Base-by-base conservation (phyloP, 345 rosid species). In the Populus nigra region DNA sequence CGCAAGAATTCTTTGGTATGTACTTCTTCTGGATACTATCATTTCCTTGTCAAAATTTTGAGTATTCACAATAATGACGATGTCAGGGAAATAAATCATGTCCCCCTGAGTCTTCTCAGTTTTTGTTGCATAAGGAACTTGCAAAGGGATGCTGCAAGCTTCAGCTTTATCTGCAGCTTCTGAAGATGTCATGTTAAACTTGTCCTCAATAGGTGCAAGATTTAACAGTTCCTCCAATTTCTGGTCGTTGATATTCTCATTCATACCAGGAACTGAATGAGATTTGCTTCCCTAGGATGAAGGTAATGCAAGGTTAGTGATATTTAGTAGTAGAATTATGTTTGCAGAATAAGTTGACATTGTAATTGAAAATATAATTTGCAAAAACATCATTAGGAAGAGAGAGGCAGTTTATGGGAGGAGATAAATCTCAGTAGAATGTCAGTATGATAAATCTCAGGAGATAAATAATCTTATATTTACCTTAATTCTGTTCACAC, bases 11-110 rank as follows among this genome's bases (percentile, higher is more conserved):
- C 84, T 93, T 67, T 91, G 91, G 76, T 96, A 92, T 23, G 95
- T 86, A 76, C 91, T 84, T 89, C 98, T 91, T 86, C 97, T 88
- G 75, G 97, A 92, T 72, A 89, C 82, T 78, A 92, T 90, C 98
- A 91, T 92, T 84, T 89, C 97, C 82, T 90, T 92, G 36, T 88
- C 91, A 80, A 87, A 73, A 86, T 73, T 86, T 85, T 87, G 91
- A 71, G 96, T 91, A 86, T 96, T 93, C 84, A 91, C 91, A 71
- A 93, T 78, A 80, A 93, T 80, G 49, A 89, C 84, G 8, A 80
- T 80, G 33, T 80, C 83, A 55, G 89, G 84, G 77, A 72, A 82
- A 79, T 85, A 79, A 38, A 53, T 57, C 82, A 76, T 69, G 74
- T 77, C 57, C 63, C 68, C 84, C 80, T 78, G 85, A 80, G 47